A percentile compares a stretch with the other conserved stretches of the same genome.
Conservation (phyloP, 176 grass and related monocot genomes). For the Phoenix dactylifera region DNA sequence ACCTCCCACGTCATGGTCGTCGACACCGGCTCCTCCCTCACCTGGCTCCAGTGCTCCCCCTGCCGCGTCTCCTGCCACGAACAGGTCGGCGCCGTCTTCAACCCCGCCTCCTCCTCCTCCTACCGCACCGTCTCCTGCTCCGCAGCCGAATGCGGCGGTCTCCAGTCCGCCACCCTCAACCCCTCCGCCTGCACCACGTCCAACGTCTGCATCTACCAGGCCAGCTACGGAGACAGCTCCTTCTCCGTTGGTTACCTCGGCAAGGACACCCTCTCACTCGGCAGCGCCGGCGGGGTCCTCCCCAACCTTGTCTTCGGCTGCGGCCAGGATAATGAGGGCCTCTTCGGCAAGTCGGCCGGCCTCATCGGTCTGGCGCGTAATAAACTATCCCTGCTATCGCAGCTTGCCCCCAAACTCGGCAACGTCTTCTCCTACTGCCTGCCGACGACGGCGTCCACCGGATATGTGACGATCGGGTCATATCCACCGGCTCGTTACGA, state of each 20-base stretch:
- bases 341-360: constrained; percentile 48
- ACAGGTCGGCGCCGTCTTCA: constrained; percentile 36
- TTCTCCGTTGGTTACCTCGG: constrained; percentile 72
- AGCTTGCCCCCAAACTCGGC: constrained; percentile 45
- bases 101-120: constrained; percentile 38
- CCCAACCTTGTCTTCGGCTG: constrained; percentile 57
- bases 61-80: constrained; percentile 70
- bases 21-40: constrained; percentile 77
- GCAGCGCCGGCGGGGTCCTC: constrained; percentile 10
- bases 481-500: constrained; percentile 15
- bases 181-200: constrained; percentile 43
- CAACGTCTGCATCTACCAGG: constrained; percentile 67
- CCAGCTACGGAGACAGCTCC: constrained; percentile 65
- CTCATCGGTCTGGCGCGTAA: constrained; percentile 54
- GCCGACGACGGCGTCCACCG: constrained; percentile 24
- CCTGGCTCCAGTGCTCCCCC: constrained; percentile 79
- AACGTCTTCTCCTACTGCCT: constrained; percentile 65
- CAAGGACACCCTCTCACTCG: constrained; percentile 54
- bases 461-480: constrained; percentile 46
- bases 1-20: constrained; percentile 68
- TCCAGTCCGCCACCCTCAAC: constrained; percentile 51
- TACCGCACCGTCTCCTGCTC: constrained; percentile 50
- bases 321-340: constrained; percentile 64
- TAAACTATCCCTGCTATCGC: constrained; percentile 52
- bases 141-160: constrained; percentile 33